Percentiles rank a stretch among this genome's conserved stretches.
Evolutionary conservation across 2,329 filamentous ascomycete genomes (phyloP).

Genomic region (Ophiostoma tasmaniense): DNA sequence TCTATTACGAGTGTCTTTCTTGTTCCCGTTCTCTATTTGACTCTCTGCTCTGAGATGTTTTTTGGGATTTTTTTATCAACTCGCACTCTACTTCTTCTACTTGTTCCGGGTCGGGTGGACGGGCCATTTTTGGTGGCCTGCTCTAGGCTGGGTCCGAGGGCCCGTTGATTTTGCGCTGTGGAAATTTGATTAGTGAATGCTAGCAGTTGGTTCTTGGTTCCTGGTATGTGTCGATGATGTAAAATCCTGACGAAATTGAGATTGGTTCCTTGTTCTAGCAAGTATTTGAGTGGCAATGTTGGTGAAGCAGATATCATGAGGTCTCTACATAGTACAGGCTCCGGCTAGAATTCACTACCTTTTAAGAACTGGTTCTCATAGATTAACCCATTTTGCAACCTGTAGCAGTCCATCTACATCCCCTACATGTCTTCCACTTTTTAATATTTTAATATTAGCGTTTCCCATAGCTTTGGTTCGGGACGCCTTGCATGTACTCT

Average conservation of each 20-base stretch:
- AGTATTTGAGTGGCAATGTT: neutral
- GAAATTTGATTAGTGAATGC: neutral
- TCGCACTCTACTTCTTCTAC: neutral
- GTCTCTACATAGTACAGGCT: too few relatives aligned
- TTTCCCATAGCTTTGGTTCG: neutral
- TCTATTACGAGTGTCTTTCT: neutral
- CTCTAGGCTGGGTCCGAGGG: conserved; percentile 1
- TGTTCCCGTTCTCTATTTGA: neutral
- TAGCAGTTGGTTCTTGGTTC: neutral
- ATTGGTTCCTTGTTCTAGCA: neutral
- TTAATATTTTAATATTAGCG: neutral
- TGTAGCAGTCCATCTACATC: too few relatives aligned
- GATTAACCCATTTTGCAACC: too few relatives aligned
- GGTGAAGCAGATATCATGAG: too few relatives aligned
- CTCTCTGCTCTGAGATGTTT: neutral
- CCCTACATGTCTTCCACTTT: neutral
- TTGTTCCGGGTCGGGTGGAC: neutral
- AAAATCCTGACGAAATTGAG: neutral
- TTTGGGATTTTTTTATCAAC: too few relatives aligned
- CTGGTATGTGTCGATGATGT: neutral
- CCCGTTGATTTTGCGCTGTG: neutral
- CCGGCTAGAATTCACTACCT: too few relatives aligned
- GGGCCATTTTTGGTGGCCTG: neutral
- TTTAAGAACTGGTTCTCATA: too few relatives aligned
- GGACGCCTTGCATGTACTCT: neutral